Conservation (phyloP, 805 yeast genomes). For the Ogataea neopini region DNA sequence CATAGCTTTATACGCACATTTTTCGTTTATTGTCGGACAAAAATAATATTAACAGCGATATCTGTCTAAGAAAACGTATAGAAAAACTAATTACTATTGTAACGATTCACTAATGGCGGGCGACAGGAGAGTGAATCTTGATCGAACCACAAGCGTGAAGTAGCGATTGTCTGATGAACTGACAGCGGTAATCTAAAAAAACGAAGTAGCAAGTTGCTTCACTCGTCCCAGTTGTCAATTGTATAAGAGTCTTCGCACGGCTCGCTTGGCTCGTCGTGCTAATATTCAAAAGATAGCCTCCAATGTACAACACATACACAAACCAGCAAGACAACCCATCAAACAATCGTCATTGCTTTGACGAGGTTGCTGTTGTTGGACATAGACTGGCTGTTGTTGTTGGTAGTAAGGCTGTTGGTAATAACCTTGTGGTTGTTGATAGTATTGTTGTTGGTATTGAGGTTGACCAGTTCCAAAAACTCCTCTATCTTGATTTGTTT, state of each 20-base stretch:
- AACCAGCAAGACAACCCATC: conserved; percentile 53
- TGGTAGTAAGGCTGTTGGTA: conserved; percentile 37
- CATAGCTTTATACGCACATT: too few species aligned
- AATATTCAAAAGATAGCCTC: conserved; percentile 49
- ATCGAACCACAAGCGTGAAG: too few species aligned
- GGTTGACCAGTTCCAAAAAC: conserved; percentile 12
- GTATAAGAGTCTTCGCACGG: too few species aligned
- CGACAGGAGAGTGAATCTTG: too few species aligned
- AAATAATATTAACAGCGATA: background rate
- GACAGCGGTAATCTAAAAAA: too few species aligned
- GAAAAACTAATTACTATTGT: conserved; percentile 2
- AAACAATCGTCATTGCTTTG: conserved; percentile 41
- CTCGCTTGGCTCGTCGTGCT: too few species aligned
- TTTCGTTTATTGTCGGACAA: background rate
- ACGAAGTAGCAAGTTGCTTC: too few species aligned
- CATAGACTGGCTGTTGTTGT: conserved; percentile 40
- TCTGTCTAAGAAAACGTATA: background rate
- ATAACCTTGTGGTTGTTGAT: conserved; percentile 22
- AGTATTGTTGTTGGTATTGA: conserved; percentile 31
- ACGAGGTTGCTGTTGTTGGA: conserved; percentile 44
- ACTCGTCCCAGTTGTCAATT: too few species aligned
- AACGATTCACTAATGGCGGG: too few species aligned
- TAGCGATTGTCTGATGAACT: conserved; percentile 2
- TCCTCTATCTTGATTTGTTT: conserved; percentile 16
- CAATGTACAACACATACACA: conserved; percentile 57